These are phyloP conservation scores for Iris pallida DNA, from an alignment of 116 monocot species.

Conservation along the genomic window DNA sequence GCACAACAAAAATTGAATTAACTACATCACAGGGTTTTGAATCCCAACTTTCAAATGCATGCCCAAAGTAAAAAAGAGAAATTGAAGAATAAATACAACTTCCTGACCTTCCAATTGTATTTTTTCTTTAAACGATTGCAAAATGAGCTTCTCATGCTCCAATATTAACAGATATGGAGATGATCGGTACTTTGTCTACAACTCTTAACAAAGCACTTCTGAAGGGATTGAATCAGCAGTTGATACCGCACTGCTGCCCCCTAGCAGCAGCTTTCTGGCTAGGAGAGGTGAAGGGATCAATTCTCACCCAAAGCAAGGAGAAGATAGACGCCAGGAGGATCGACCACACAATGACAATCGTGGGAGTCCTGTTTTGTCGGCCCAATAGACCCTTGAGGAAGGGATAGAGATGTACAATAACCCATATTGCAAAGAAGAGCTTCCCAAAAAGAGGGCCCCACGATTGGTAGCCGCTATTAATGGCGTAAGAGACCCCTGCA, in stretches of 20 bases:
- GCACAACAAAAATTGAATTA: no score
- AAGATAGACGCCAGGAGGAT: constrained; percentile 25
- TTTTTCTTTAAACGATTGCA: no score
- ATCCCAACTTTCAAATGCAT: no score
- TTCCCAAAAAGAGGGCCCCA: constrained; percentile 34
- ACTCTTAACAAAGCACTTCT: no score
- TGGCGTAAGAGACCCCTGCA: constrained; percentile 24
- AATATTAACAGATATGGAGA: no score
- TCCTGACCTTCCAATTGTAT: no score
- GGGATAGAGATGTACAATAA: constrained; percentile 30
- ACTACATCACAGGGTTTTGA: no score
- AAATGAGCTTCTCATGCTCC: no score
- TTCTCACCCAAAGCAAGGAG: constrained; percentile 20
- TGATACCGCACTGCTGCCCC: constrained; percentile 27
- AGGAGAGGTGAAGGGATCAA: constrained; percentile 23
- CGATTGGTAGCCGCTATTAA: constrained; percentile 27
- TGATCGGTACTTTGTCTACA: no score
- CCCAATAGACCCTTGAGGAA: constrained; percentile 33
- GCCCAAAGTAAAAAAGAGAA: no score
- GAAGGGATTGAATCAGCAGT: constrained; percentile 7
- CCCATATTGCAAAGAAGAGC: constrained; percentile 29
- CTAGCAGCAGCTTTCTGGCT: constrained; percentile 24
- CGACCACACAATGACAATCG: constrained; percentile 28
- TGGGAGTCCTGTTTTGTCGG: constrained; percentile 23
- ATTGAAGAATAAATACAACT: no score